These are phyloP conservation scores for Umbelopsis vinacea DNA, from an alignment of 192 early-diverging fungal genomes.

Conservation along the genomic window DNA sequence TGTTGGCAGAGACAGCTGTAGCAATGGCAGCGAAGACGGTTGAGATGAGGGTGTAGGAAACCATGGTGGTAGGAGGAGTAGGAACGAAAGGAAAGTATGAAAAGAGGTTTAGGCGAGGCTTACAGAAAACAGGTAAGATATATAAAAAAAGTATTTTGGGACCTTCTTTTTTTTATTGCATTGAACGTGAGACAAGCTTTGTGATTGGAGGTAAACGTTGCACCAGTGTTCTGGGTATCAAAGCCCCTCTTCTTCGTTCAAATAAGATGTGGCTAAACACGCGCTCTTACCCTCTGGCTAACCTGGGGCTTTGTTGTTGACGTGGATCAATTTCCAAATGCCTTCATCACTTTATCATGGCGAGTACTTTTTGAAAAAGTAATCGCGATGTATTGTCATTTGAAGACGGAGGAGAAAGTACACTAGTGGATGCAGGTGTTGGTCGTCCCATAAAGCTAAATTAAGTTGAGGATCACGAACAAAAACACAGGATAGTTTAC, in stretches of 20 bases:
- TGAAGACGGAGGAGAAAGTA: background rate
- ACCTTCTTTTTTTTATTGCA: conserved; percentile 6
- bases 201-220: background rate
- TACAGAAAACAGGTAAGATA: background rate
- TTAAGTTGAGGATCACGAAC: background rate
- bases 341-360: background rate
- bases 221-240: conserved; percentile 9
- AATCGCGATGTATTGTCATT: background rate
- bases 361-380: background rate
- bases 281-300: background rate
- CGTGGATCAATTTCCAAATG: background rate
- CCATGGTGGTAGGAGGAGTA: conserved; percentile 16
- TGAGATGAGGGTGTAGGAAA: conserved; percentile 9
- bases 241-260: background rate
- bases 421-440: conserved; percentile 1
- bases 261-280: background rate
- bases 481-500: background rate
- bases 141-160: conserved; percentile 15
- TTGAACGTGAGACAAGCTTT: conserved; percentile 1
- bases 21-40: conserved; percentile 20
- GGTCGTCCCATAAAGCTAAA: conserved; percentile 9
- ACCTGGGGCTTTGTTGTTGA: background rate
- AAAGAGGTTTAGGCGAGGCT: background rate
- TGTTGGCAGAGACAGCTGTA: conserved; percentile 21
- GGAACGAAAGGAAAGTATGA: conserved; percentile 7